phyloP scores from a whole-genome alignment of 371 early-diverging fungal genomes.

The Mucor velutinosus region DNA sequence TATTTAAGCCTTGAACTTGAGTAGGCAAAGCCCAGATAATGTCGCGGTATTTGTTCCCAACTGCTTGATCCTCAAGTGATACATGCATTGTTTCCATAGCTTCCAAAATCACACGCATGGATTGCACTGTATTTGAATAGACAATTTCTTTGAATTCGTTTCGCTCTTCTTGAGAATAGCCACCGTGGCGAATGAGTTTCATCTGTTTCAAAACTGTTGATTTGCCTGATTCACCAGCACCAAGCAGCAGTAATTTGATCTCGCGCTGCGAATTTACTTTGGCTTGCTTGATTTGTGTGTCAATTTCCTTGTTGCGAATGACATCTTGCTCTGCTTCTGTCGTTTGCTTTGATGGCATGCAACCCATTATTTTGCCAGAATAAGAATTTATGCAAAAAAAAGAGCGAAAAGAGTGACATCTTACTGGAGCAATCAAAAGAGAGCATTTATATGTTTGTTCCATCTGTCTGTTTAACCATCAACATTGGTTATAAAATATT shows the following conservation, averaged over 20 bases:
- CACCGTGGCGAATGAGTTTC: conserved; percentile 93
- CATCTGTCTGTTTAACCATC: no score
- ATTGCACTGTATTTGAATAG: conserved; percentile 93
- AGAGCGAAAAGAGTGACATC: no score
- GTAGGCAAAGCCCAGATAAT: conserved; percentile 62
- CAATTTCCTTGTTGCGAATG: conserved; percentile 85
- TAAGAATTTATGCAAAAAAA: no score
- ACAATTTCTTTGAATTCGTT: conserved; percentile 92
- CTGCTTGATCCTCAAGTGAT: background rate
- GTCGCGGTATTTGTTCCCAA: background rate
- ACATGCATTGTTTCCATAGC: conserved; percentile 80
- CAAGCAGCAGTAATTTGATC: conserved; percentile 92
- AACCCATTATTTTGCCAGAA: conserved; percentile 76
- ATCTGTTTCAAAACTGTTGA: conserved; percentile 96
- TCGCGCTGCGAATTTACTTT: conserved; percentile 74
- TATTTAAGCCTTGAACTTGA: conserved; percentile 83
- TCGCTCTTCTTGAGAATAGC: conserved; percentile 86
- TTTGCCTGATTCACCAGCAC: conserved; percentile 98
- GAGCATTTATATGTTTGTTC: no score
- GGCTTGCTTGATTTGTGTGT: conserved; percentile 80
- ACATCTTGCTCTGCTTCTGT: conserved; percentile 59
- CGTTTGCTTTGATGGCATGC: conserved; percentile 60
- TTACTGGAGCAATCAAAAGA: no score
- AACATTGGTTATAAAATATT: no score
- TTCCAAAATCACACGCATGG: conserved; percentile 92